A percentile compares a stretch with the other conserved stretches of the same genome.
phyloP scores from a whole-genome alignment of 225 moss, liverwort and hornwort genomes.

The Climacium dendroides region DNA sequence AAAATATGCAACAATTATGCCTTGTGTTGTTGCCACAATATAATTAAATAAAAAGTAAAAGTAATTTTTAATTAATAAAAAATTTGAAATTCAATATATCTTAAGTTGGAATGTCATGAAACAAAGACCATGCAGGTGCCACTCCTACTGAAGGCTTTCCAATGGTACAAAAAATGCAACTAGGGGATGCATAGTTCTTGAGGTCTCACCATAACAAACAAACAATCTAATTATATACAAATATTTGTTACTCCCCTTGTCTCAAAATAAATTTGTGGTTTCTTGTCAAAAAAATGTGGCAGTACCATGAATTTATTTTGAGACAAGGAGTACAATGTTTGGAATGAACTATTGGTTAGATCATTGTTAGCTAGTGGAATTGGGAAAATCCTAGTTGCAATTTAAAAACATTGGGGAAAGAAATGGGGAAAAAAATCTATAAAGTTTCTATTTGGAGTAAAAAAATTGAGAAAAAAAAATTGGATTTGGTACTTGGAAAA shows the following conservation, averaged over 20 bases:
- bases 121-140: not conserved
- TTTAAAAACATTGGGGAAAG: too few species aligned
- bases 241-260: too few species aligned
- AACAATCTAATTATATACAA: too few species aligned
- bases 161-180: fast-evolving
- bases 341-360: fast-evolving
- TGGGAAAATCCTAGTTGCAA: not conserved
- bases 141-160: fast-evolving
- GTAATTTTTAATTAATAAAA: not conserved
- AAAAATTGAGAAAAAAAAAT: not conserved
- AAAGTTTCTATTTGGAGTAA: not conserved
- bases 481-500: fast-evolving
- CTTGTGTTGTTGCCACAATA: not conserved
- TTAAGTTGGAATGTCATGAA: fast-evolving
- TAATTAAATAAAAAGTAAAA: not conserved
- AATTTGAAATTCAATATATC: not conserved
- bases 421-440: too few species aligned
- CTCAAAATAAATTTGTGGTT: not conserved
- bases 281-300: fast-evolving
- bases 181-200: fast-evolving
- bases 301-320: not conserved
- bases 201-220: not conserved
- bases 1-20: not conserved
- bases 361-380: not conserved
- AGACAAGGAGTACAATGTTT: not conserved